phyloP scores from a whole-genome alignment of 495 filamentous ascomycete genomes.

The Clohesyomyces aquaticus region DNA sequence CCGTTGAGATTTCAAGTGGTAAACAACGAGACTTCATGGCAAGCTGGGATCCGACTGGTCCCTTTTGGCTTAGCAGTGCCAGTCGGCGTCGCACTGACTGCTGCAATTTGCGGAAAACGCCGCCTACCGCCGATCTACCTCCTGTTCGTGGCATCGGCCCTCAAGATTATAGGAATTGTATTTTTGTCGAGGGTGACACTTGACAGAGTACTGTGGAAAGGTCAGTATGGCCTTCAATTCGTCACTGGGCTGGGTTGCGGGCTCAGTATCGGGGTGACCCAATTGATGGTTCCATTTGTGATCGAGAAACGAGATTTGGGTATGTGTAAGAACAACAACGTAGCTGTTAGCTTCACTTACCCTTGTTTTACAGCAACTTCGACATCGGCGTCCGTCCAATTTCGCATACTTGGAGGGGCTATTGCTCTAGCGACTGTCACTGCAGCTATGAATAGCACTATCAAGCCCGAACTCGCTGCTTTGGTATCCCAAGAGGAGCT shows the following conservation, averaged over 20 bases:
- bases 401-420: constrained; percentile 21
- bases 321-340: no score
- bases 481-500: no score
- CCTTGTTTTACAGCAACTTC: no score
- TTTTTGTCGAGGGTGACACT: constrained; percentile 3
- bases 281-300: constrained; percentile 10
- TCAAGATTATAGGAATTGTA: constrained; percentile 7
- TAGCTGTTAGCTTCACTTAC: no score
- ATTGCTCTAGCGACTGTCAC: constrained; percentile 22
- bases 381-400: constrained; percentile 17
- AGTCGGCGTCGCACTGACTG: neutral
- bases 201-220: constrained; percentile 9
- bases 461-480: neutral
- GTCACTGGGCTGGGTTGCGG: constrained; percentile 13
- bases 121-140: constrained; percentile 10
- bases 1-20: constrained; percentile 23
- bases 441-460: constrained; percentile 12
- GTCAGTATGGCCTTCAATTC: constrained; percentile 17
- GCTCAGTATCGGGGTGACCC: neutral
- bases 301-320: constrained; percentile 18
- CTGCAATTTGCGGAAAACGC: neutral
- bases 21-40: constrained; percentile 1
- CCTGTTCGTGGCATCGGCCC: neutral
- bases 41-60: constrained; percentile 14
- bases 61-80: constrained; percentile 4